Evolutionary conservation across 495 filamentous ascomycete genomes (phyloP), one percentile per base, ranked within the genome.

Genomic region (Xylaria cubensis): DNA sequence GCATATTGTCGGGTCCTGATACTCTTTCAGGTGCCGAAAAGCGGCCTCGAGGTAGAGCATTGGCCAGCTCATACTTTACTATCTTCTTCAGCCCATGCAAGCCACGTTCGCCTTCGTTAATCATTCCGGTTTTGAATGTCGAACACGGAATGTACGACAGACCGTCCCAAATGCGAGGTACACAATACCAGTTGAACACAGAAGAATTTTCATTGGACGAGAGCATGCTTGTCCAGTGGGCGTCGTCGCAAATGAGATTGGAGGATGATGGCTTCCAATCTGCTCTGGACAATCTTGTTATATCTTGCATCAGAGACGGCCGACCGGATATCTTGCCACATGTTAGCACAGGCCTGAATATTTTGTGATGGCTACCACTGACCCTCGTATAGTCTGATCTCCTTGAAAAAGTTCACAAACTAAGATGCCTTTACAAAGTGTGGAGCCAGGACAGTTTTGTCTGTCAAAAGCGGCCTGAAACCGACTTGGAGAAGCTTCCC

Each of bases 391-490:
- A 81, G 79, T 62, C 74, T 62, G 48, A 71, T n/a, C 74, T 81
- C 5, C 76, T 81, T 46, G 72, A 70, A 13, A 74, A 77, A 66
- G 78, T 80, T 32, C 75, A 75, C 56, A 64, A 72, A n/a, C 73
- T 81, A 73, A 78, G 72, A 39, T 81, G 79, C 63, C 72, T 80
- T 63, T 81, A 79, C 70, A 74, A 67, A 63, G 78, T 81, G 50
- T 80, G 76, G 79, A 73, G 76, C 4, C 76, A 81, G 26, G 58
- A 73, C 15, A 76, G 70, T 26, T 76, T 80, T 29, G 67, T 62
- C 67, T 79, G 69, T 59, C 69, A 71, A n/a, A 73, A 53, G 58
- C 65, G 29, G 13, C 64, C 70, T 17, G 69, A 53, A 12, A 42
- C 65, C 50, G 39, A 36, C 10, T 41, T 74, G 17, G 74, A 76